phyloP scores from a whole-genome alignment of 1,139 yeast genomes.

The Candida albicans region DNA sequence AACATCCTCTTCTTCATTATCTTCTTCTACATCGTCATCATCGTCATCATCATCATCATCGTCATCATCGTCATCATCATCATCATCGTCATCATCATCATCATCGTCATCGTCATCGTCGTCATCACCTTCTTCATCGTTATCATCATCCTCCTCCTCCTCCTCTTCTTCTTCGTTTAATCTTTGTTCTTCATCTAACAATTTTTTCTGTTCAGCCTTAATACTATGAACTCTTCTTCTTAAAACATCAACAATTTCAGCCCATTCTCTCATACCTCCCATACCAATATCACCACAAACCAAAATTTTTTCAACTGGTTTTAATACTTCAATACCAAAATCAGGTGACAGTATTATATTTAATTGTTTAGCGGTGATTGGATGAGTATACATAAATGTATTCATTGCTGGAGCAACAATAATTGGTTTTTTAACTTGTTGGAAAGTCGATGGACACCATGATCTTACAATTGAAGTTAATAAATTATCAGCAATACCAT shows the following conservation, averaged over 20 bases:
- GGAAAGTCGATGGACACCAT: slow-evolving; percentile 68
- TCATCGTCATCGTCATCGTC: slow-evolving; percentile 30
- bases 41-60: slow-evolving; percentile 16
- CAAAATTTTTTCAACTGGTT: slow-evolving; percentile 90
- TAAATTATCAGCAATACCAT: slow-evolving; percentile 89
- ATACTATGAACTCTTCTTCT: slow-evolving; percentile 51
- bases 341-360: slow-evolving; percentile 48
- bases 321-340: slow-evolving; percentile 69
- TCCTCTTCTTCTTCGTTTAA: slow-evolving; percentile 41
- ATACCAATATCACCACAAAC: slow-evolving; percentile 96
- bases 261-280: slow-evolving; percentile 99
- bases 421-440: slow-evolving; percentile 59
- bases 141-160: slow-evolving; percentile 38
- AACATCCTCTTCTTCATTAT: too few species aligned
- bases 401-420: slow-evolving; percentile 97
- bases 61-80: slow-evolving; percentile 22
- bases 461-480: slow-evolving; percentile 81
- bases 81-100: slow-evolving; percentile 31
- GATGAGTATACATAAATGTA: slow-evolving; percentile 93
- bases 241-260: slow-evolving; percentile 80
- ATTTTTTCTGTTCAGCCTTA: slow-evolving; percentile 26
- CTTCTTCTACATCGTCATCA: slow-evolving; percentile 10
- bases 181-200: slow-evolving; percentile 35
- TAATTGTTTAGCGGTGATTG: slow-evolving; percentile 84
- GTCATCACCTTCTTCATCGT: slow-evolving; percentile 29